A percentile compares a stretch with the other conserved stretches of the same genome.
Evolutionary conservation across 495 filamentous ascomycete species (phyloP).

Genomic region (Acidomyces sp.): DNA sequence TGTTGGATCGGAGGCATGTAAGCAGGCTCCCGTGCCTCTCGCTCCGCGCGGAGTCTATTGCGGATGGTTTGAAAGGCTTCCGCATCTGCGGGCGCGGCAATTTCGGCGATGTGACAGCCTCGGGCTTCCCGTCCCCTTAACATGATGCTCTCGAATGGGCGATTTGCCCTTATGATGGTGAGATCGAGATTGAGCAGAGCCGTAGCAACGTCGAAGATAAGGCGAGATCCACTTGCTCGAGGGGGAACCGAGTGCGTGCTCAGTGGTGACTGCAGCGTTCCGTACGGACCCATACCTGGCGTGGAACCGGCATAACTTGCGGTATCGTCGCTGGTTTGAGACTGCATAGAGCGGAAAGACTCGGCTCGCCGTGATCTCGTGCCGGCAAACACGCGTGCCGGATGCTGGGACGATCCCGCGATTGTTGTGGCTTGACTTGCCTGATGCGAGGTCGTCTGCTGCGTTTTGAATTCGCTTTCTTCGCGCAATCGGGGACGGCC

Average conservation of each 20-base stretch:
- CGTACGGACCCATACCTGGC: background rate
- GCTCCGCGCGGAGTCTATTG: slow-evolving; percentile 27
- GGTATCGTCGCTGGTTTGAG: slow-evolving; percentile 14
- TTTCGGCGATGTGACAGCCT: slow-evolving; percentile 24
- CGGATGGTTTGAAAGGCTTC: slow-evolving; percentile 22
- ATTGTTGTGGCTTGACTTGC: background rate
- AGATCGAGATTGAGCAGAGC: slow-evolving; percentile 30
- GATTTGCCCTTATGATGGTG: slow-evolving; percentile 26
- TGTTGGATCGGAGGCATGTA: slow-evolving; percentile 31
- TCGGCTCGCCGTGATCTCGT: slow-evolving; percentile 9
- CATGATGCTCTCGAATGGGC: slow-evolving; percentile 25
- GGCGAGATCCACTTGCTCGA: background rate
- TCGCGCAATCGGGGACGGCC: slow-evolving; percentile 85
- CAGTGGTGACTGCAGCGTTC: slow-evolving; percentile 3
- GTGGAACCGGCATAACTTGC: background rate
- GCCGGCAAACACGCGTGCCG: slow-evolving; percentile 1
- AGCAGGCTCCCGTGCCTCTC: slow-evolving; percentile 27
- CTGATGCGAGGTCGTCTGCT: slow-evolving; percentile 1
- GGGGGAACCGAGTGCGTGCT: slow-evolving; percentile 1
- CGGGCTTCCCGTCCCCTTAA: slow-evolving; percentile 19
- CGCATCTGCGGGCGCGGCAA: slow-evolving; percentile 17
- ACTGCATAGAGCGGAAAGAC: slow-evolving; percentile 11
- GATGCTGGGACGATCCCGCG: background rate
- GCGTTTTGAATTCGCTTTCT: slow-evolving; percentile 40
- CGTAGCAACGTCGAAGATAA: slow-evolving; percentile 12